Evolutionary conservation across 768 basidiomycete genomes (phyloP).

Genomic region (Amanita fuliginea): DNA sequence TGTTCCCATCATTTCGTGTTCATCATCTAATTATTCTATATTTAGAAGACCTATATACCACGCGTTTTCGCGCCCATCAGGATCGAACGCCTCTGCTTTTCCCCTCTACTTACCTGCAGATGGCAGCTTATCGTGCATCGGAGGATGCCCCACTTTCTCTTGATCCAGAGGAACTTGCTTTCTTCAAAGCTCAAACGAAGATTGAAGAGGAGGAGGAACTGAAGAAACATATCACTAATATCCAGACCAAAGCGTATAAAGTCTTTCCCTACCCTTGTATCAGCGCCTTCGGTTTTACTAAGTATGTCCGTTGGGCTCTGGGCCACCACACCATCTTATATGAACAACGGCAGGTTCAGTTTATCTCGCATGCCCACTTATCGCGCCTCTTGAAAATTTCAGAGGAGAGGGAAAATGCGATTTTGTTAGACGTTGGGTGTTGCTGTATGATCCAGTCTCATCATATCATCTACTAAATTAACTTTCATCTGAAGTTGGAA

Average conservation of each 20-base stretch:
- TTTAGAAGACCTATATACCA: too few species aligned
- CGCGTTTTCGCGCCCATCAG: too few species aligned
- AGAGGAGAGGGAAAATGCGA: constrained; percentile 14
- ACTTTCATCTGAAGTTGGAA: constrained; percentile 21
- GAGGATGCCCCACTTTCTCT: constrained; percentile 8
- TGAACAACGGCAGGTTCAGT: constrained; percentile 13
- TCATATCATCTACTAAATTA: too few species aligned
- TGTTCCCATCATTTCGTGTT: too few species aligned
- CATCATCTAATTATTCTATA: too few species aligned
- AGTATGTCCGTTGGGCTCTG: constrained; percentile 12
- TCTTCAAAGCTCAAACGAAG: constrained; percentile 25
- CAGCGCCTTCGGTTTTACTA: constrained; percentile 21
- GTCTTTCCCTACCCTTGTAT: constrained; percentile 25
- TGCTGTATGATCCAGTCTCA: constrained; percentile 23
- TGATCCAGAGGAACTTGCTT: constrained; percentile 17
- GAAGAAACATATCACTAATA: constrained; percentile 25
- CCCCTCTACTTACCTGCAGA: too few species aligned
- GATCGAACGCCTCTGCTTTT: too few species aligned
- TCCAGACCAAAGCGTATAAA: constrained; percentile 24
- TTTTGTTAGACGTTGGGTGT: constrained; percentile 32
- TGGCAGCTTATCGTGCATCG: too few species aligned
- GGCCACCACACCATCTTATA: background rate
- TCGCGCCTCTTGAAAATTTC: constrained; percentile 17
- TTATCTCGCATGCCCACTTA: constrained; percentile 25
- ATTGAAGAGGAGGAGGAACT: constrained; percentile 25